Evolutionary conservation across 2,329 filamentous ascomycete genomes (phyloP), one percentile per base, ranked within the genome.

Genomic region (Emmonsiellopsis sp.): DNA sequence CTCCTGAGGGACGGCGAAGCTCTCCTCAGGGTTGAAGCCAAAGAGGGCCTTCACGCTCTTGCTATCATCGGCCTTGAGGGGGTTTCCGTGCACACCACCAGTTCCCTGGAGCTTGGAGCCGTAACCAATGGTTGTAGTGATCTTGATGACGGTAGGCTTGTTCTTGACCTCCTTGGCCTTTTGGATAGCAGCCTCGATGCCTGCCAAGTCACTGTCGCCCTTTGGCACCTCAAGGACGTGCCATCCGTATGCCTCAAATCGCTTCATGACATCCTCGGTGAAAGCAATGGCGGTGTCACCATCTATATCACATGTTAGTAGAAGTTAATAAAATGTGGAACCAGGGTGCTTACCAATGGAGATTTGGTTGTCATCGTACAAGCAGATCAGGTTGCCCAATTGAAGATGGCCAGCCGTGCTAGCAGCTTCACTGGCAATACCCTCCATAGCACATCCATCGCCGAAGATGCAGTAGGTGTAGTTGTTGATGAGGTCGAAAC

Each of bases 331-430:
- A 6, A 40, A 38, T 20, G 13, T 16, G n/a, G 54, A 34, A 31
- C 16, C 32, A 4, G 30, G 9, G 13, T 32, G 57, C 79, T 70
- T 69, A 84, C 82, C 82, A 65, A 85, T 85, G 62, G 82, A 95
- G 70, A 98, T 97, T 74, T 95, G 87, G 83, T 98, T 98, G 81
- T 98, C 93, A 70, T 98, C 93, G 75, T 92, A 98, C 76, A 98
- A 82, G 74, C 83, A 84, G 75, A 97, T 97, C 68, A 98, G 80
- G 82, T 97, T 98, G 71, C 92, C 93, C 61, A 98, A 84, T 82
- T 97, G 87, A 74, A 97, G 82, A 79, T 98, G 93, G 69, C 93
- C 93, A 63, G 93, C 93, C 63, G 90, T 81, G 57, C 90, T 95
- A 64, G 81, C 89, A 67, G 93, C 92, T 80, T 98, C 93, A 69